Evolutionary conservation across 1,139 yeast genomes (phyloP).

Genomic region (Hansenula lynferdii): DNA sequence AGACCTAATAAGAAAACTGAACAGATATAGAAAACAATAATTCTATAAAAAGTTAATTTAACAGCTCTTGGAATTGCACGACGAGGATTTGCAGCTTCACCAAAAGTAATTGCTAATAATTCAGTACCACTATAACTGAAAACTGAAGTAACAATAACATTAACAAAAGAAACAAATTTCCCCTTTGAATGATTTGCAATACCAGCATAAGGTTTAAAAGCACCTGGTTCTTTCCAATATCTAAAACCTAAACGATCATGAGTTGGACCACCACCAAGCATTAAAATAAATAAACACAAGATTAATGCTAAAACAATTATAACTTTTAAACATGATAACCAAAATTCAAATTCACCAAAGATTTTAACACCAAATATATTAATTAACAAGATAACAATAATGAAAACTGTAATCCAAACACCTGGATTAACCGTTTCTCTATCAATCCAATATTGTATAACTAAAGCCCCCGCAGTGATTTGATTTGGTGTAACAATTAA

Average conservation of each 20-base stretch:
- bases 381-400: slow-evolving; percentile 45
- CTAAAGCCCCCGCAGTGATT: slow-evolving; percentile 72
- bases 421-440: slow-evolving; percentile 52
- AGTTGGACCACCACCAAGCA: slow-evolving; percentile 58
- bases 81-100: slow-evolving; percentile 75
- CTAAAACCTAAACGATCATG: slow-evolving; percentile 54
- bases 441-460: slow-evolving; percentile 61
- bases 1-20: slow-evolving; percentile 67
- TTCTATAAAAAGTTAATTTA: slow-evolving; percentile 71
- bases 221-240: slow-evolving; percentile 60
- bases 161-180: slow-evolving; percentile 58
- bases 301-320: slow-evolving; percentile 60
- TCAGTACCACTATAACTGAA: slow-evolving; percentile 80
- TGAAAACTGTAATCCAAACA: slow-evolving; percentile 62
- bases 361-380: slow-evolving; percentile 68
- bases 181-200: slow-evolving; percentile 46
- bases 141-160: slow-evolving; percentile 68
- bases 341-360: slow-evolving; percentile 66
- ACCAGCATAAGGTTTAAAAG: slow-evolving; percentile 60
- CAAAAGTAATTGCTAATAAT: slow-evolving; percentile 67
- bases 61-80: slow-evolving; percentile 74
- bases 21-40: slow-evolving; percentile 60
- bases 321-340: slow-evolving; percentile 55
- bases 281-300: slow-evolving; percentile 53
- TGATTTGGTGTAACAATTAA: slow-evolving; percentile 71